phyloP scores from a whole-genome alignment of 1,284 basidiomycete genomes.

The Phlebopus sp. region DNA sequence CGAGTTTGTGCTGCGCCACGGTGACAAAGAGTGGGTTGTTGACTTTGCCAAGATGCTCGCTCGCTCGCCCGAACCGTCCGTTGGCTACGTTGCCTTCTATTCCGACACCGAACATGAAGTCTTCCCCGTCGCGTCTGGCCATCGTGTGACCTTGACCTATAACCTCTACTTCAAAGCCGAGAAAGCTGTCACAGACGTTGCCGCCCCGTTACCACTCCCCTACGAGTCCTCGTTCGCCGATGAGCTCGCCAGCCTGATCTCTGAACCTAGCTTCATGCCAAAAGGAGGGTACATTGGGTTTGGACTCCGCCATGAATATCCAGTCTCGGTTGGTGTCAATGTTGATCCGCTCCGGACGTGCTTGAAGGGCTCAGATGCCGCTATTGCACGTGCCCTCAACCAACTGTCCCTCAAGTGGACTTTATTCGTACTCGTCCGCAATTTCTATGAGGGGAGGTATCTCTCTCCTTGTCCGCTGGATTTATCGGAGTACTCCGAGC shows the following conservation, averaged over 20 bases:
- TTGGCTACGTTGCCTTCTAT: conserved; percentile 36
- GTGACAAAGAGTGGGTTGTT: conserved; percentile 25
- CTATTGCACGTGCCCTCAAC: conserved; percentile 6
- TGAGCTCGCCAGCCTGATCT: conserved; percentile 17
- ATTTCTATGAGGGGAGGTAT: no score
- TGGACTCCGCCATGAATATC: conserved; percentile 34
- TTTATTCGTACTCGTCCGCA: background rate
- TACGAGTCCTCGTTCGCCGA: conserved; percentile 10
- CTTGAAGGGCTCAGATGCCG: conserved; percentile 29
- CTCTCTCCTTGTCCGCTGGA: no score
- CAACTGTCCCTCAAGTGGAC: conserved; percentile 7
- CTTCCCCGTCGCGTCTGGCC: conserved; percentile 34
- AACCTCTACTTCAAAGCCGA: conserved; percentile 30
- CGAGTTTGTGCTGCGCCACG: conserved; percentile 32
- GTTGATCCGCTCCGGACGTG: conserved; percentile 5
- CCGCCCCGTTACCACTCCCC: background rate
- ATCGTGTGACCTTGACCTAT: conserved; percentile 42
- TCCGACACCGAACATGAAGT: conserved; percentile 44
- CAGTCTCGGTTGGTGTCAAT: conserved; percentile 9
- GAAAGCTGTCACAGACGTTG: background rate
- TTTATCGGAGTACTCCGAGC: no score
- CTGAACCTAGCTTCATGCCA: conserved; percentile 23
- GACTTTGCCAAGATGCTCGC: conserved; percentile 19
- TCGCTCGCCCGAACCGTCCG: conserved; percentile 1
- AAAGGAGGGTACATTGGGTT: conserved; percentile 34